Base-by-base conservation (phyloP, 2,329 filamentous ascomycete species). In the Penicillium sp. region DNA sequence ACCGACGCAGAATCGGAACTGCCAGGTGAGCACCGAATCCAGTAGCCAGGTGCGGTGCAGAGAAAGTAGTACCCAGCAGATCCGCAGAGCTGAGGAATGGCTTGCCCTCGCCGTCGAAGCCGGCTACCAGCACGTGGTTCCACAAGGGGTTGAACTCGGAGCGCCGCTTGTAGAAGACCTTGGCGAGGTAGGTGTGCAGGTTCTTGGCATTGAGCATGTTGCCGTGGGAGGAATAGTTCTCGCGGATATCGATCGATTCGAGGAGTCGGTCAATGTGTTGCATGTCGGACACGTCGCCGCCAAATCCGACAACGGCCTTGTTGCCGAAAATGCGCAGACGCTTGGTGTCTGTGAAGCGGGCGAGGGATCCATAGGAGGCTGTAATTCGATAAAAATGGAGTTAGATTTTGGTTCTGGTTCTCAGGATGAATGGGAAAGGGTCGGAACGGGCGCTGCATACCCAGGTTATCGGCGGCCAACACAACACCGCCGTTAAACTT, bases 241-340 rank as follows among this genome's bases (percentile, higher is more conserved):
- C 93, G 78, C 90, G 86, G 79, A 96, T 92, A 77, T 91, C 88
- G 72, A 98, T 90, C 66, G 91, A 90, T 75, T 86, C 89, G 71
- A 99, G 89, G 74, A 97, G 88, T 71, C 95, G 84, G 86, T 97
- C 91, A 70, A 99, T 88, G 84, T 96, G 96, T 84, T 99, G 95
- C 95, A 99, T 98, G 84, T 99, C 95, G 68, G 92, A 96, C 72
- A 99, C 90, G 83, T 99, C 95, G 78, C 95, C 95, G 78, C 93
- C 92, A 82, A 98, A 96, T 73, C 95, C 95, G 75, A 99, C 85
- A 63, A 98, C 87, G 33, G 92, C 89, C 68, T 89, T 88, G 68
- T 89, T 85, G 81, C 93, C 92, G 81, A 98, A 98, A 72, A 88
- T 86, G 72, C 92, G 92, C 70, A 99, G 89, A 76, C 95, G 93